A percentile compares a stretch with the other conserved stretches of the same genome.
phyloP scores from a whole-genome alignment of 371 early-diverging fungal species.

The Phascolomyces articulosus region DNA sequence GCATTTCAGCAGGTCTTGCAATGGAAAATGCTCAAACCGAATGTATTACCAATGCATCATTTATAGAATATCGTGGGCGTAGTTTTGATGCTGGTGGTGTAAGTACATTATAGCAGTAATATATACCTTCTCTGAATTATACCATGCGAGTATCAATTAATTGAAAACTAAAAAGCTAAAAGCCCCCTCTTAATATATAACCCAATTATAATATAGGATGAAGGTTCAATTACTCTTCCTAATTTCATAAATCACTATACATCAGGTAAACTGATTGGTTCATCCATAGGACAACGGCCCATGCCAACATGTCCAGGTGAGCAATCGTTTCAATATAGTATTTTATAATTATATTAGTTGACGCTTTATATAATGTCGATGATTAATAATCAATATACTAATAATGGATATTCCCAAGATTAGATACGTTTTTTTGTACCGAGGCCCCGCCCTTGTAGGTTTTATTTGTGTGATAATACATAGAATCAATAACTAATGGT shows the following conservation, averaged over 20 bases:
- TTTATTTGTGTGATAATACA: too few relatives aligned
- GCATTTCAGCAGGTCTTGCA: constrained; percentile 35
- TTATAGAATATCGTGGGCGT: constrained; percentile 36
- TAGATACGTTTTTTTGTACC: constrained; percentile 36
- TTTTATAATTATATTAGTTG: too few relatives aligned
- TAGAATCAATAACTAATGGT: too few relatives aligned
- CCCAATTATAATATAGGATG: constrained; percentile 20
- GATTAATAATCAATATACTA: too few relatives aligned
- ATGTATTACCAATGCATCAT: constrained; percentile 14
- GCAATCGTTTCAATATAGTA: background rate
- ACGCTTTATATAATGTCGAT: too few relatives aligned
- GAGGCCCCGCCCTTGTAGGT: background rate
- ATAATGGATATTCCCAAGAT: background rate
- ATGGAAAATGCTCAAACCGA: constrained; percentile 26
- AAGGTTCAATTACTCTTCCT: constrained; percentile 27
- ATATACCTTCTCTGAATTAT: too few relatives aligned
- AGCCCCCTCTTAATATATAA: too few relatives aligned
- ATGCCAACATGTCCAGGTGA: constrained; percentile 31
- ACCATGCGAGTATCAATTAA: too few relatives aligned
- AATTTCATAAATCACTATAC: constrained; percentile 32
- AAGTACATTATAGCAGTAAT: constrained; percentile 3
- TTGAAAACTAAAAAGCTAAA: too few relatives aligned
- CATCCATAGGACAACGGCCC: constrained; percentile 27
- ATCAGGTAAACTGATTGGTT: constrained; percentile 18
- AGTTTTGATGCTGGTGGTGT: constrained; percentile 40